These are phyloP conservation scores for Corynascus novoguineensis DNA, from an alignment of 495 filamentous ascomycete genomes.

Conservation along the genomic window DNA sequence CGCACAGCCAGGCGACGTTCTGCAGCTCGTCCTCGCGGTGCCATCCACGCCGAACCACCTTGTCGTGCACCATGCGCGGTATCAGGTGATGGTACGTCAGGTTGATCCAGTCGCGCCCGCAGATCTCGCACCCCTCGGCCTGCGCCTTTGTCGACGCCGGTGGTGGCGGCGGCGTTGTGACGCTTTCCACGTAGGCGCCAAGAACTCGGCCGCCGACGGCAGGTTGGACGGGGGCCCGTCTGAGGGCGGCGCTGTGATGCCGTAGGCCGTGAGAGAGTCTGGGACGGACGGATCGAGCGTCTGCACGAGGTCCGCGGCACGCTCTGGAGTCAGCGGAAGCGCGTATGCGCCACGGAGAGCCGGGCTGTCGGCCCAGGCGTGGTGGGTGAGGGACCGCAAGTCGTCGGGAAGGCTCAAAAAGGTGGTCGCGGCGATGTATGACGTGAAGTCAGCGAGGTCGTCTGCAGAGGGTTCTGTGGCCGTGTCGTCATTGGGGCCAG, in stretches of 20 bases:
- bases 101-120: slow-evolving; percentile 69
- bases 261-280: slow-evolving; percentile 61
- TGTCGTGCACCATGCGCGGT: slow-evolving; percentile 68
- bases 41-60: slow-evolving; percentile 75
- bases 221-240: slow-evolving; percentile 20
- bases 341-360: slow-evolving; percentile 44
- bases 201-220: slow-evolving; percentile 40
- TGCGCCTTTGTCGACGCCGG: slow-evolving; percentile 48
- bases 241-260: slow-evolving; percentile 35
- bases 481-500: not conserved
- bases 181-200: slow-evolving; percentile 53
- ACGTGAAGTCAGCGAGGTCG: slow-evolving; percentile 66
- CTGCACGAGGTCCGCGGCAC: slow-evolving; percentile 31
- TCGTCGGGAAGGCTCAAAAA: slow-evolving; percentile 57
- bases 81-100: slow-evolving; percentile 83
- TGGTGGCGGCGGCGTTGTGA: slow-evolving; percentile 55
- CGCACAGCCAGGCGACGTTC: slow-evolving; percentile 83
- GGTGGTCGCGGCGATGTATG: slow-evolving; percentile 67
- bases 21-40: slow-evolving; percentile 68
- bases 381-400: slow-evolving; percentile 58
- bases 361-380: slow-evolving; percentile 45
- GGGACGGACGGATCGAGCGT: slow-evolving; percentile 44
- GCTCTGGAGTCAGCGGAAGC: slow-evolving; percentile 38
- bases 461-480: slow-evolving; percentile 45
- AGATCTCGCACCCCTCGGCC: slow-evolving; percentile 67